phyloP scores from a whole-genome alignment of 2,329 filamentous ascomycete species.

The Amauroascus niger region DNA sequence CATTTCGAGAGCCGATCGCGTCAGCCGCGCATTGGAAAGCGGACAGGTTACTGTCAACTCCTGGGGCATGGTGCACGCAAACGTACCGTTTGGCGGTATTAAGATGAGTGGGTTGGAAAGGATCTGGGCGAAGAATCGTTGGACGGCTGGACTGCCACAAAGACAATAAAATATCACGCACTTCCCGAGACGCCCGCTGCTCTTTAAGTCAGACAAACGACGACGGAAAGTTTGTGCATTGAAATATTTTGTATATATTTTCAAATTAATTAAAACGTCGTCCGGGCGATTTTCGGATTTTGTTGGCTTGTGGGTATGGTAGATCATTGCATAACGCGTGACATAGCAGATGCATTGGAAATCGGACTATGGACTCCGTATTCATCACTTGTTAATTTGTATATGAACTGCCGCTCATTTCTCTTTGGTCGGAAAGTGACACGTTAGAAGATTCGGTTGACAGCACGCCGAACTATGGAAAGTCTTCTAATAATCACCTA shows the following conservation, averaged over 20 bases:
- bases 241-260: background rate
- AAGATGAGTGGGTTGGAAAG: conserved; percentile 47
- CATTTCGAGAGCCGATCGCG: conserved; percentile 30
- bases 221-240: background rate
- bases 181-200: background rate
- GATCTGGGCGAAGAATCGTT: conserved; percentile 47
- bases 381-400: background rate
- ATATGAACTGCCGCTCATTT: background rate
- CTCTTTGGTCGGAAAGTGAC: background rate
- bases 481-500: background rate
- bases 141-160: conserved; percentile 33
- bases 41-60: conserved; percentile 38
- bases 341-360: background rate
- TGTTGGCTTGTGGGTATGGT: background rate
- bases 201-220: background rate
- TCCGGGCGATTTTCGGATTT: background rate
- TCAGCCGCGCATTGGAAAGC: conserved; percentile 31
- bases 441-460: background rate
- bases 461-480: background rate
- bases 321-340: background rate
- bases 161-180: conserved; percentile 2
- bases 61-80: conserved; percentile 30
- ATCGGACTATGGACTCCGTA: background rate
- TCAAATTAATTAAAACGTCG: background rate
- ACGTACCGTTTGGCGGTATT: conserved; percentile 36